Evolutionary conservation across 75 land plant genomes (phyloP), one percentile per base, ranked within the genome.

Genomic region (Cryptomeria japonica): DNA sequence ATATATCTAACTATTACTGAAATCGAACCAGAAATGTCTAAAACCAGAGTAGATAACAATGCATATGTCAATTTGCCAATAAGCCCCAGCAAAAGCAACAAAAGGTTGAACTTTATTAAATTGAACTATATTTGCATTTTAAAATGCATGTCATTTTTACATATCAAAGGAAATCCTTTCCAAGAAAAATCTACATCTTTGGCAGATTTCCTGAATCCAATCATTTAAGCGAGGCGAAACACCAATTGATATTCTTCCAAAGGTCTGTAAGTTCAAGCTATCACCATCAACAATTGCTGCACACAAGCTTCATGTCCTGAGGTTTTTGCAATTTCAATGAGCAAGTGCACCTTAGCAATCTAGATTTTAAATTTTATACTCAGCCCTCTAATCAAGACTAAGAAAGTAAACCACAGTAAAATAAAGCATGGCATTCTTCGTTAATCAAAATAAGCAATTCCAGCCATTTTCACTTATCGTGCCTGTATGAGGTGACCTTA

Each of bases 121-220:
- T 44, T 82, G n/a, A 5, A 46, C 32, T n/a, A 82, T 46, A 82
- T 44, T 82, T 82, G 51, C 31, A 82, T 42, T 42, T 39, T 19
- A 39, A 39, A 79, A 82, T n/a, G 84, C 51, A 44, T 44, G 22
- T 46, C 5, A 82, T 82, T 82, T 82, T 28, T 82, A 46, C 84
- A 82, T 12, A 42, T 44, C n/a, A 82, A 46, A 82, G 84, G 84
- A 82, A 34, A 82, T 44, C 49, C 84, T 46, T 44, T 46, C n/a
- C 47, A n/a, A 82, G 84, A 82, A 2, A 9, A 82, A 82, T 82
- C 34, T 73, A 31, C 34, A 46, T 28, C 32, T 82, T 82, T 18
- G 31, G 46, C 84, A 44, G 25, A 38, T 82, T 82, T 82, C 84
- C 32, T 42, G 32, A 82, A 82, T 82, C 84, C 49, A 44, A 82